These are phyloP conservation scores for Suhomyces ambrosiae DNA, from an alignment of 1,139 yeast genomes.

Conservation along the genomic window DNA sequence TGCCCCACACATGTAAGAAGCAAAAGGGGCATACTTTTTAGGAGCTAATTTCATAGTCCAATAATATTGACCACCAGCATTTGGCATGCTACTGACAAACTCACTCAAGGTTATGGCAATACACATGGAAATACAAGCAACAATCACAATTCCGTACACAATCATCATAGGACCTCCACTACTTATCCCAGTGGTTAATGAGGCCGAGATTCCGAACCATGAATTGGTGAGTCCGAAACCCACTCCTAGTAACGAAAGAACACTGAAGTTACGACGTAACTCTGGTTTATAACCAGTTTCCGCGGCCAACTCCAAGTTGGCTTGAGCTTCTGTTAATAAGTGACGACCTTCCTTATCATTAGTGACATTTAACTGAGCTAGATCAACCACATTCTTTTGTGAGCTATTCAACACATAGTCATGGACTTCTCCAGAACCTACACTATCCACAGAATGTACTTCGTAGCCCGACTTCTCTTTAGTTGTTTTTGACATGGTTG, in stretches of 20 bases:
- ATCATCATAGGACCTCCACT: conserved; percentile 54
- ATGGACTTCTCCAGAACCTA: conserved; percentile 24
- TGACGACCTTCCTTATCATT: conserved; percentile 20
- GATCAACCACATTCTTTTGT: conserved; percentile 7
- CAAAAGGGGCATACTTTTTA: conserved; percentile 45
- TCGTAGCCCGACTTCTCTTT: conserved; percentile 10
- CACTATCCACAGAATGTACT: conserved; percentile 22
- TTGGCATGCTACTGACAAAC: conserved; percentile 54
- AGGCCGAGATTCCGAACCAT: conserved; percentile 55
- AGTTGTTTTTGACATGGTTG: conserved; percentile 5
- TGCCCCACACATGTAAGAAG: conserved; percentile 57
- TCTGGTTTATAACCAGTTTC: conserved; percentile 42
- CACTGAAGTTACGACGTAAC: conserved; percentile 52
- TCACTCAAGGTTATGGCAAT: conserved; percentile 49
- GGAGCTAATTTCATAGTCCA: conserved; percentile 63
- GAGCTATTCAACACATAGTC: conserved; percentile 18
- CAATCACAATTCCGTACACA: conserved; percentile 45
- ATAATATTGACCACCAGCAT: conserved; percentile 62
- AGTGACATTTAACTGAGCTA: conserved; percentile 14
- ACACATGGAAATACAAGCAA: conserved; percentile 36
- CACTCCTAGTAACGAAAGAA: conserved; percentile 54
- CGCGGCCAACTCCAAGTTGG: conserved; percentile 33
- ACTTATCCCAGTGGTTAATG: conserved; percentile 49
- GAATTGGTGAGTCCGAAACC: conserved; percentile 57
- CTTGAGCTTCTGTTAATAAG: conserved; percentile 33